These are phyloP conservation scores for Nitzschia putrida DNA, from an alignment of 108 stramenopile species.

Conservation along the genomic window DNA sequence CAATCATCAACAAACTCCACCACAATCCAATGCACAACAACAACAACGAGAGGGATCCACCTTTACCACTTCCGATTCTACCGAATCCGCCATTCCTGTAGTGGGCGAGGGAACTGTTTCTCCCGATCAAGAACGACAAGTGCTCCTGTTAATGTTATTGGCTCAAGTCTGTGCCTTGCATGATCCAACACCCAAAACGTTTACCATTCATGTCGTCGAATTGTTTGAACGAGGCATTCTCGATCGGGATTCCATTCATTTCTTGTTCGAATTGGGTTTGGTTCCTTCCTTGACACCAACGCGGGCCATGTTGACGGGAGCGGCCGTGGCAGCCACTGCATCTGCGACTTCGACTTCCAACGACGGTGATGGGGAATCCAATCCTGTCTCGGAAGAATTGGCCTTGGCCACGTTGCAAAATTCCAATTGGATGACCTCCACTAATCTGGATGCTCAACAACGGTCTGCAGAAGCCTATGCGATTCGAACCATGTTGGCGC, in stretches of 20 bases:
- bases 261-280: slow-evolving; percentile 87
- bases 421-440: neutral
- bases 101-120: slow-evolving; percentile 11
- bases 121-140: slow-evolving; percentile 71
- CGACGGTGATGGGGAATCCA: neutral
- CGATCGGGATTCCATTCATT: slow-evolving; percentile 81
- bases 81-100: no score
- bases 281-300: slow-evolving; percentile 54
- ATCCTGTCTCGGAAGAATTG: slow-evolving; percentile 18
- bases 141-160: slow-evolving; percentile 85
- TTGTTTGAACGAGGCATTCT: slow-evolving; percentile 89
- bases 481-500: slow-evolving; percentile 55
- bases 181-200: slow-evolving; percentile 92
- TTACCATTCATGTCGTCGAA: slow-evolving; percentile 85
- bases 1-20: slow-evolving; percentile 2
- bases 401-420: neutral
- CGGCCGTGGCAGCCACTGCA: neutral
- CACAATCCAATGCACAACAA: neutral
- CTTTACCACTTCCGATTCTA: no score
- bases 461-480: slow-evolving; percentile 61
- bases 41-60: neutral
- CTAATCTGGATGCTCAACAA: neutral
- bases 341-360: neutral
- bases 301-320: neutral
- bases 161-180: slow-evolving; percentile 90